Percentiles rank a stretch among this genome's conserved stretches.
Conservation (phyloP, 176 grass and related monocot genomes). For the sorghum (Sorghum bicolor) region Sorghum_bicolor_NCBIv3 NC_012875.2:40797001-40797500, state of each 20-base stretch:
- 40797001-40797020: background rate
- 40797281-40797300: constrained; percentile 96
- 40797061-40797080: background rate
- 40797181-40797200: constrained; percentile 86
- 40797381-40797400: constrained; percentile 44
- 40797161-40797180: background rate
- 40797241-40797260: constrained; percentile 83
- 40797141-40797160: background rate
- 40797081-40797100: background rate
- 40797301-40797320: constrained; percentile 84
- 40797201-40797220: constrained; percentile 90
- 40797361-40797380: constrained; percentile 56
- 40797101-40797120: background rate
- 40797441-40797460: constrained; percentile 72
- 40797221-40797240: constrained; percentile 94
- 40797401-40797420: constrained; percentile 69
- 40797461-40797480: constrained; percentile 86
- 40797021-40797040: background rate
- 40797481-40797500: constrained; percentile 93
- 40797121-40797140: background rate
- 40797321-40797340: constrained; percentile 87
- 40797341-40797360: constrained; percentile 95
- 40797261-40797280: constrained; percentile 92
- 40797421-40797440: constrained; percentile 83
- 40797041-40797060: background rate